Conservation (phyloP, 352 stramenopile genomes). For the Phytopythium helicoides region DNA sequence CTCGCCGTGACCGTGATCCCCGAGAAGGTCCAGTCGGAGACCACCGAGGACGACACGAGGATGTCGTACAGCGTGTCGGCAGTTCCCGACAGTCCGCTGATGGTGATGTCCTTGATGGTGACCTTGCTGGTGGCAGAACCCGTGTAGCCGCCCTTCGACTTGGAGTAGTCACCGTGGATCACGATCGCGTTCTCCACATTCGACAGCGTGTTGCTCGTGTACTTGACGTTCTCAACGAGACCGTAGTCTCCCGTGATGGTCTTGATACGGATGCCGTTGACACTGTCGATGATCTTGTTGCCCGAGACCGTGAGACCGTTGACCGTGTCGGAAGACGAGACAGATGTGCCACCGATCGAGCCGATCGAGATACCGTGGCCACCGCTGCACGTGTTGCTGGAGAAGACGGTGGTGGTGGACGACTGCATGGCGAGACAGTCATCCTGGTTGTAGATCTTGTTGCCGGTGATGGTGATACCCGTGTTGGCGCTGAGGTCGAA, state of each 20-base stretch:
- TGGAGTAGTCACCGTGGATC: slow-evolving; percentile 24
- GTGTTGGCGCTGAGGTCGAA: slow-evolving; percentile 24
- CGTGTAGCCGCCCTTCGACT: slow-evolving; percentile 26
- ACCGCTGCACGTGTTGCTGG: slow-evolving; percentile 16
- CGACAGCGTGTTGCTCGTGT: slow-evolving; percentile 16
- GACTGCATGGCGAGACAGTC: slow-evolving; percentile 29
- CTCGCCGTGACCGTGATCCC: slow-evolving; percentile 10
- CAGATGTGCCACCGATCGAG: slow-evolving; percentile 13
- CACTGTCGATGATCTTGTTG: slow-evolving; percentile 24
- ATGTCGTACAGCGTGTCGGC: slow-evolving; percentile 17
- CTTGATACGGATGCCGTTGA: slow-evolving; percentile 25
- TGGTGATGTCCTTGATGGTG: slow-evolving; percentile 18
- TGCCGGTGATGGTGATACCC: slow-evolving; percentile 23
- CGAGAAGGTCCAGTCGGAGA: slow-evolving; percentile 18
- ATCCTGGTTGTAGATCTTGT: slow-evolving; percentile 26
- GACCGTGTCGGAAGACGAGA: slow-evolving; percentile 20
- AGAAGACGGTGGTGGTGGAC: slow-evolving; percentile 23
- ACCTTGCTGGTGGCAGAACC: slow-evolving; percentile 17
- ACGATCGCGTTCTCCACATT: slow-evolving; percentile 15
- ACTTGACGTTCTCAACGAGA: slow-evolving; percentile 13
- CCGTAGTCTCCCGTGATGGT: slow-evolving; percentile 18
- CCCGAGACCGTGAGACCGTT: slow-evolving; percentile 21
- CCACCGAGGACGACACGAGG: slow-evolving; percentile 10
- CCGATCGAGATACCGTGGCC: slow-evolving; percentile 22
- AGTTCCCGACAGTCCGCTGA: slow-evolving; percentile 16